phyloP scores from a whole-genome alignment of 805 yeast genomes.

The Candida vaughaniae region DNA sequence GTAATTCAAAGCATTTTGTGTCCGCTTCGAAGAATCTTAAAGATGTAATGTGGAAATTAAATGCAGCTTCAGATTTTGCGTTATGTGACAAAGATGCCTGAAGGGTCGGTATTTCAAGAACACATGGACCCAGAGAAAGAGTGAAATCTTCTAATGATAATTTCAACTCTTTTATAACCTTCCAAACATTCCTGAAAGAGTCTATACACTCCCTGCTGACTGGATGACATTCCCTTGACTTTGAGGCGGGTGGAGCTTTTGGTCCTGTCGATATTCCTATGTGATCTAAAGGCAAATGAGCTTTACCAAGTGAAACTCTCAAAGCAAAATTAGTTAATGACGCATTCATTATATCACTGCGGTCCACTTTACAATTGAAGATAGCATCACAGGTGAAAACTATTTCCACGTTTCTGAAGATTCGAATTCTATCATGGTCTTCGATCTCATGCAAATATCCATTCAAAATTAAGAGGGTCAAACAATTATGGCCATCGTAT shows the following conservation, averaged over 20 bases:
- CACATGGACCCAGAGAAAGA: slow-evolving; percentile 17
- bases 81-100: slow-evolving; percentile 14
- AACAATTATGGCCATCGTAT: slow-evolving; percentile 15
- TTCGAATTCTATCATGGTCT: slow-evolving; percentile 15
- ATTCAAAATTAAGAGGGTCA: slow-evolving; percentile 18
- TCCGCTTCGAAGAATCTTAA: slow-evolving; percentile 27
- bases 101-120: slow-evolving; percentile 20
- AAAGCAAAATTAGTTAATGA: slow-evolving; percentile 16
- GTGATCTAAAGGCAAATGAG: slow-evolving; percentile 18
- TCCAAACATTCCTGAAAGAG: slow-evolving; percentile 10
- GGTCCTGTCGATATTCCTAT: background rate
- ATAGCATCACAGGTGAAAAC: slow-evolving; percentile 20
- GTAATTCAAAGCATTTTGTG: slow-evolving; percentile 33
- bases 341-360: slow-evolving; percentile 10
- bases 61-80: slow-evolving; percentile 9
- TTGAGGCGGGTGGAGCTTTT: background rate
- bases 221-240: slow-evolving; percentile 8
- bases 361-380: slow-evolving; percentile 14
- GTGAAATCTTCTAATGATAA: slow-evolving; percentile 26
- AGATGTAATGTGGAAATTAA: slow-evolving; percentile 26
- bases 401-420: slow-evolving; percentile 27
- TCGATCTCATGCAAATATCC: slow-evolving; percentile 20
- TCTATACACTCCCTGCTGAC: slow-evolving; percentile 6
- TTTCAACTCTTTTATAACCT: slow-evolving; percentile 13
- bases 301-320: slow-evolving; percentile 17